These are phyloP conservation scores for Fonsecaea monophora DNA, from an alignment of 2,329 filamentous ascomycete species.

Conservation along the genomic window DNA sequence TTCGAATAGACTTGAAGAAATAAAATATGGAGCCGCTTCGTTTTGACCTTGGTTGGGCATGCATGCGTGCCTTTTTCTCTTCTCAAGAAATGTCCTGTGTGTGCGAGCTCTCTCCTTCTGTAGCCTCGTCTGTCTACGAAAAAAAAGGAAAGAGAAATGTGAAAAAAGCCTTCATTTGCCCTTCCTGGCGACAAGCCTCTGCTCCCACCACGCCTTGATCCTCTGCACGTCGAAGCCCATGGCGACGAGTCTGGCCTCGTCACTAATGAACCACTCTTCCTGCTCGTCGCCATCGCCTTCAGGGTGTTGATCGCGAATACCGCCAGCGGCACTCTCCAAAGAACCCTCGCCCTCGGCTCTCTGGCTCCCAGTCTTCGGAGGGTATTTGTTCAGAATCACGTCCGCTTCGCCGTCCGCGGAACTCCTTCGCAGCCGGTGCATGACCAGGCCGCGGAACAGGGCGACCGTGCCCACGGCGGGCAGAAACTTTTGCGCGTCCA, in stretches of 20 bases:
- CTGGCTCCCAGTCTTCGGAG: constrained; percentile 15
- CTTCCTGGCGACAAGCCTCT: constrained; percentile 19
- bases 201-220: constrained; percentile 39
- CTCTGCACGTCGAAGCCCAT: constrained; percentile 35
- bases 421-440: constrained; percentile 35
- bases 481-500: constrained; percentile 41
- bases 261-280: constrained; percentile 42
- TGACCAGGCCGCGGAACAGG: constrained; percentile 42
- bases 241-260: constrained; percentile 29
- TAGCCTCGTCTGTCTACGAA: no score
- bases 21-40: no score
- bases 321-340: no score
- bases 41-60: no score
- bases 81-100: no score
- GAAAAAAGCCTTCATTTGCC: background rate
- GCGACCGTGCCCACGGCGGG: constrained; percentile 42
- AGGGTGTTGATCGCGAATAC: no score
- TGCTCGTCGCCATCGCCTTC: background rate
- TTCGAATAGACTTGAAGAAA: no score
- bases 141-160: no score
- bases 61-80: no score
- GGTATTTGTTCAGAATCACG: constrained; percentile 44
- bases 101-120: background rate
- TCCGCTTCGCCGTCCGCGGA: constrained; percentile 31
- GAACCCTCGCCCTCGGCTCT: background rate